phyloP scores from a whole-genome alignment of 1,284 basidiomycete genomes.

The Ganoderma meredithae region DNA sequence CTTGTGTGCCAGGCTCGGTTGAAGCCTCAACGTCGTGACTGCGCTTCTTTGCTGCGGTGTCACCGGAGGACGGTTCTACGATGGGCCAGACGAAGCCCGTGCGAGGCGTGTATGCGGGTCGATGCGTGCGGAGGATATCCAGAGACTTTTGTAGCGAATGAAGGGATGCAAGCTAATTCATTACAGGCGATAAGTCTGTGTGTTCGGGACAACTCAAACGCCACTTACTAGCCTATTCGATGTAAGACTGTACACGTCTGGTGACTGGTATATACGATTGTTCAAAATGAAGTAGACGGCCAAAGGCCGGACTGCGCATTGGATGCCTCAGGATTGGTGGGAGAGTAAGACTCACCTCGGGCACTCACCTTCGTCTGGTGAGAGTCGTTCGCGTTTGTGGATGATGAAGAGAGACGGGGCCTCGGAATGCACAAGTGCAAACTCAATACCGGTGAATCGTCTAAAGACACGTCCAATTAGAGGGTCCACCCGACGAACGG shows the following conservation, averaged over 20 bases:
- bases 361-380: constrained; percentile 77
- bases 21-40: constrained; percentile 40
- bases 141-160: constrained; percentile 77
- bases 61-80: constrained; percentile 58
- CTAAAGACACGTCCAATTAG: constrained; percentile 47
- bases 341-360: constrained; percentile 24
- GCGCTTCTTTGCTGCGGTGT: constrained; percentile 53
- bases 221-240: constrained; percentile 79
- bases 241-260: constrained; percentile 81
- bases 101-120: constrained; percentile 80
- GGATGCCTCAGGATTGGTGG: constrained; percentile 19
- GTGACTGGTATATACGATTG: constrained; percentile 86
- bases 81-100: constrained; percentile 86
- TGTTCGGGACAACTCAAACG: neutral
- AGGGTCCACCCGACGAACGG: constrained; percentile 17
- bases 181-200: constrained; percentile 8
- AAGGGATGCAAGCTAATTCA: constrained; percentile 69
- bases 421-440: constrained; percentile 78
- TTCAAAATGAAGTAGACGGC: constrained; percentile 87
- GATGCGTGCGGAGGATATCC: constrained; percentile 69
- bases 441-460: constrained; percentile 85
- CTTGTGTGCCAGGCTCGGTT: constrained; percentile 34
- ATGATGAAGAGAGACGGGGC: constrained; percentile 85
- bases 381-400: constrained; percentile 83
- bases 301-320: constrained; percentile 66